A percentile compares a stretch with the other conserved stretches of the same genome.
Conservation (phyloP, 1,284 basidiomycete species). For the Ustilago crameri region DNA sequence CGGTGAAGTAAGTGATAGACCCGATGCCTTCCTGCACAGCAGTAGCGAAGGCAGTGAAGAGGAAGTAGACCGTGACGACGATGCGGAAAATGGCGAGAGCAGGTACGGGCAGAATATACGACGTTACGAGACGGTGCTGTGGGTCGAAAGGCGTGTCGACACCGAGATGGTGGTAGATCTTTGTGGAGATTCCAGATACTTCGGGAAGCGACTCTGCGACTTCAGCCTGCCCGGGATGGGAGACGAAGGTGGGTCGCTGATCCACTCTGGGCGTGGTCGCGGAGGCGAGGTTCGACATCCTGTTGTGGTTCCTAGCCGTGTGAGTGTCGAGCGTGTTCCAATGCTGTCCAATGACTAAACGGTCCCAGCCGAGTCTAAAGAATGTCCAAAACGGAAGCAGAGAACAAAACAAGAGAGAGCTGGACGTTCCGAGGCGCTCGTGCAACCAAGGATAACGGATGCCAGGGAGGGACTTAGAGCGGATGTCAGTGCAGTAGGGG, state of each 20-base stretch:
- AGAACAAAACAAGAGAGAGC: too few relatives aligned
- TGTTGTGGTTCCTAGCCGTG: neutral
- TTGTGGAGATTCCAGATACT: slow-evolving; percentile 37
- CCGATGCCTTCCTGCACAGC: slow-evolving; percentile 57
- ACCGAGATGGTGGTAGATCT: slow-evolving; percentile 60
- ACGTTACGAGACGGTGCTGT: slow-evolving; percentile 73
- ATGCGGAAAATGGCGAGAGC: slow-evolving; percentile 72
- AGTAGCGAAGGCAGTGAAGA: slow-evolving; percentile 71
- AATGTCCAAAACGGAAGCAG: too few relatives aligned
- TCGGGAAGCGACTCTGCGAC: slow-evolving; percentile 1
- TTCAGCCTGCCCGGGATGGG: neutral
- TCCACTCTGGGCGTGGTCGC: slow-evolving; percentile 25
- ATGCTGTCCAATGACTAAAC: neutral
- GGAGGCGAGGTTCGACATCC: slow-evolving; percentile 32
- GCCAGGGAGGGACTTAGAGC: too few relatives aligned
- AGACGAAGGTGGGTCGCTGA: slow-evolving; percentile 9
- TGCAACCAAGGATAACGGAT: too few relatives aligned
- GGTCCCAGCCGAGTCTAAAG: neutral
- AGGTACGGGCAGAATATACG: slow-evolving; percentile 72
- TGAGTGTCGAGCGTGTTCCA: neutral
- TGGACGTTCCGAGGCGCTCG: too few relatives aligned
- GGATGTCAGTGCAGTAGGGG: too few relatives aligned
- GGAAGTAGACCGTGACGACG: slow-evolving; percentile 73
- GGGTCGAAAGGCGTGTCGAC: slow-evolving; percentile 73
- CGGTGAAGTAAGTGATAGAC: slow-evolving; percentile 48